Percentiles rank a stretch among this genome's conserved stretches.
These are phyloP conservation scores for Thalassiosira ordinaria DNA, from an alignment of 352 stramenopile species.

Conservation along the genomic window DNA sequence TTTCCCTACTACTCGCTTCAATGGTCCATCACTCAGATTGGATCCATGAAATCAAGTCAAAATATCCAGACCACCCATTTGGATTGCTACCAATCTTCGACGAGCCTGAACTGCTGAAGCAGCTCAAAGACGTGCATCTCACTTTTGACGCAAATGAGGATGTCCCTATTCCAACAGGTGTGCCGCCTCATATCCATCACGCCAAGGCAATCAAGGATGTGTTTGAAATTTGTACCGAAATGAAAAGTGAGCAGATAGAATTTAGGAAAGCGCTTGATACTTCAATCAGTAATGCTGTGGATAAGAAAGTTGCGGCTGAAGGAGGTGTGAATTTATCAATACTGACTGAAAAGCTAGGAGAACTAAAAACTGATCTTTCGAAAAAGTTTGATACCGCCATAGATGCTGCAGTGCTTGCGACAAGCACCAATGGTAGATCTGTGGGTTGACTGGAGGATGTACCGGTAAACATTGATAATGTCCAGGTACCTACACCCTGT, in stretches of 20 bases:
- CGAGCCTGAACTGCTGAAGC: conserved; percentile 10
- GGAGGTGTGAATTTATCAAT: conserved; percentile 29
- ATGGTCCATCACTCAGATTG: conserved; percentile 58
- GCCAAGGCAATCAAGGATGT: conserved; percentile 10
- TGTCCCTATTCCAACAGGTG: conserved; percentile 29
- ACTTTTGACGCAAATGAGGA: conserved; percentile 45
- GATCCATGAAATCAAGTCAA: conserved; percentile 3
- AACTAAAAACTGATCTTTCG: conserved; percentile 9
- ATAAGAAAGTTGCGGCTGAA: conserved; percentile 36
- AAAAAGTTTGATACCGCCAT: conserved; percentile 17
- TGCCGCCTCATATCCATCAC: conserved; percentile 41
- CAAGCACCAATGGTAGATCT: too few relatives aligned
- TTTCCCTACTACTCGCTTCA: conserved; percentile 46
- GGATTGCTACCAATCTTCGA: conserved; percentile 25
- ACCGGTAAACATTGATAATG: background rate
- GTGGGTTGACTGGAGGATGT: background rate
- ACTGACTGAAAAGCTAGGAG: conserved; percentile 5
- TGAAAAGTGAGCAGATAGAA: background rate
- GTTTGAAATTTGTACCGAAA: background rate
- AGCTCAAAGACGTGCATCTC: conserved; percentile 41
- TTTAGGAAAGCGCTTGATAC: conserved; percentile 19
- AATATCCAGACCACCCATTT: conserved; percentile 28
- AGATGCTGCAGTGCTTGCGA: too few relatives aligned
- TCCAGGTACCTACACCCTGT: background rate
- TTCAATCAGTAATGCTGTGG: conserved; percentile 14